Evolutionary conservation across 352 stramenopile species (phyloP), one percentile per base, ranked within the genome.

Genomic region (Globisporangium sylvaticum): DNA sequence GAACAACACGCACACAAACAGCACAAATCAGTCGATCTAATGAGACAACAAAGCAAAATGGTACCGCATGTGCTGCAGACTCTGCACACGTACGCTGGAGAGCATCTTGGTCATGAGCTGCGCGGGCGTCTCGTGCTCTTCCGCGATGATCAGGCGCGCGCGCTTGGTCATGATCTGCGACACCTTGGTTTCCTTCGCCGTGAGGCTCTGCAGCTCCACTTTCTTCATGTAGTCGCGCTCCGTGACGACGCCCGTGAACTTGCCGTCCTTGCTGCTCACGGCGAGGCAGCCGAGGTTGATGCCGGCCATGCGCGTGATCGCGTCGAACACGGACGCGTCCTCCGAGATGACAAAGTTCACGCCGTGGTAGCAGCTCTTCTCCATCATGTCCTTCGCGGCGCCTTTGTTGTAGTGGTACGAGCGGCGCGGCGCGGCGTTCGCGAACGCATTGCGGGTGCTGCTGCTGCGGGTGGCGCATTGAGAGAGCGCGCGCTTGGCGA

Each of bases 21-120:
- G 1, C 20, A 27, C 2, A 46, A 27, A 18, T 27, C 46, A 54
- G 20, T 5, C 46, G 18, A 34, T 34, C 31, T 0, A 10, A 8
- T 34, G 31, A 10, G 31, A 8, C 31, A 34, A 10, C 31, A 34
- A 34, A 34, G 31, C 31, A 34, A 8, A 8, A 34, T 8, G 31
- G 31, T 34, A 32, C 29, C 29, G 14, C 39, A 20, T 32, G 29
- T 32, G 29, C 39, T 20, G 18, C 39, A 46, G 5, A 8, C 9
- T 3, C 34, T 42, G 39, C 14, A 29, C n/a, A 75, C 81, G 27
- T 77, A 91, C 83, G 61, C 88, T 97, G 22, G 84, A 91, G 54
- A 99, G 83, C 96, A 99, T 99, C 83, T 98, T 98, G 61, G 83
- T 84, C 94, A 99, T 98, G 70, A 97, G 95, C 37, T 89, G 76